Percentiles rank a stretch among this genome's conserved stretches.
phyloP scores from a whole-genome alignment of 148 eudicot genomes.

The Beta vulgaris region DNA sequence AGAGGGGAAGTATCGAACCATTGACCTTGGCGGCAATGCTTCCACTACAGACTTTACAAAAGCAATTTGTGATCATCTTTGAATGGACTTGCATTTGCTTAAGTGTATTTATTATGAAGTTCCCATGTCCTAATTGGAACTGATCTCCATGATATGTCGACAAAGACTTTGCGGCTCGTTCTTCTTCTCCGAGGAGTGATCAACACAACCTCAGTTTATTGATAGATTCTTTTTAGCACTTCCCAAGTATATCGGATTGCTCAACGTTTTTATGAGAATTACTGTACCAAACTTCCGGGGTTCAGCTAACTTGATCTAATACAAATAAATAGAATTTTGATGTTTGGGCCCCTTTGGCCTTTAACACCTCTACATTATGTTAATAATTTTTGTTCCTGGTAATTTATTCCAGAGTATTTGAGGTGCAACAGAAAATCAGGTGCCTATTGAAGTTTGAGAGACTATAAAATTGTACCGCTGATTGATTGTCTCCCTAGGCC shows the following conservation, averaged over 20 bases:
- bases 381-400: conserved; percentile 1
- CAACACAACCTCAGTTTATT: conserved; percentile 16
- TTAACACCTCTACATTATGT: background rate
- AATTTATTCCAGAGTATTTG: background rate
- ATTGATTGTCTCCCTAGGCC: background rate
- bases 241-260: background rate
- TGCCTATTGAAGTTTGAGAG: background rate
- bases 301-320: conserved; percentile 15
- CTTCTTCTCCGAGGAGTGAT: conserved; percentile 19
- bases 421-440: background rate
- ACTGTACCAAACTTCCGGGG: background rate
- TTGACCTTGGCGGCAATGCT: conserved; percentile 80
- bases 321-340: conserved; percentile 20
- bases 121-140: conserved; percentile 7
- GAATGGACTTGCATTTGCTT: conserved; percentile 14
- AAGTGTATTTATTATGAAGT: conserved; percentile 23
- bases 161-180: conserved; percentile 19
- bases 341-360: background rate
- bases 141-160: conserved; percentile 18
- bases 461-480: background rate
- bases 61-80: conserved; percentile 78
- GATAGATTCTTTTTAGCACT: conserved; percentile 13
- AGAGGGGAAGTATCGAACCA: conserved; percentile 84
- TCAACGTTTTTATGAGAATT: background rate
- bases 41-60: conserved; percentile 79